These are phyloP conservation scores for Hypoxylon sp. DNA, from an alignment of 2,329 filamentous ascomycete species.

Conservation along the genomic window DNA sequence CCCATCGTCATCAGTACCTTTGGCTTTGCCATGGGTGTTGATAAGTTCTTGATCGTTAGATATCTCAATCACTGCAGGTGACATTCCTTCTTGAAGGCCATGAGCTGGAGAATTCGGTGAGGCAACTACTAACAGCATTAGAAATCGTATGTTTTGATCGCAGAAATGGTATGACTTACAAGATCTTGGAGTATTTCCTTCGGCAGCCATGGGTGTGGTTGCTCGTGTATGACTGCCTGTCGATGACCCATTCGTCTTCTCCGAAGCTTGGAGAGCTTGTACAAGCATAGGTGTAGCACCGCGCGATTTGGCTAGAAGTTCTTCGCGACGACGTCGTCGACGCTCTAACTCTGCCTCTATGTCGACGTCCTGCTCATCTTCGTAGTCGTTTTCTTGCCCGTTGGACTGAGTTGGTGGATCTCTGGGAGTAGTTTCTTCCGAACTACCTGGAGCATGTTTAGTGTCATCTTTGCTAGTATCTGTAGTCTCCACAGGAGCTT, in stretches of 20 bases:
- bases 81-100: constrained; percentile 64
- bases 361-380: constrained; percentile 74
- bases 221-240: constrained; percentile 60
- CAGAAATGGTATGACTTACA: constrained; percentile 54
- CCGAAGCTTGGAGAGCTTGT: constrained; percentile 76
- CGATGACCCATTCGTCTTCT: constrained; percentile 69
- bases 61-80: constrained; percentile 72
- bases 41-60: constrained; percentile 75
- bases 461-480: constrained; percentile 71
- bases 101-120: constrained; percentile 57
- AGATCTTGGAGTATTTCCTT: constrained; percentile 61
- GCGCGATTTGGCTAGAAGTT: constrained; percentile 85
- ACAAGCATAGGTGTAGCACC: constrained; percentile 80
- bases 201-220: constrained; percentile 57
- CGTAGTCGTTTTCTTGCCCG: constrained; percentile 60
- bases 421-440: constrained; percentile 54
- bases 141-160: constrained; percentile 33
- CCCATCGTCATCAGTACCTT: constrained; percentile 68
- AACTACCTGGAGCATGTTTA: constrained; percentile 75
- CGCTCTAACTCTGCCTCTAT: constrained; percentile 88
- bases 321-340: constrained; percentile 85
- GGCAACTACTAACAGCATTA: constrained; percentile 43
- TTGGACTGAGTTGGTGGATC: constrained; percentile 46
- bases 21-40: constrained; percentile 65
- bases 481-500: constrained; percentile 69